Base-by-base conservation (phyloP, 441 rosid species). In the Biscutella laevigata region DNA sequence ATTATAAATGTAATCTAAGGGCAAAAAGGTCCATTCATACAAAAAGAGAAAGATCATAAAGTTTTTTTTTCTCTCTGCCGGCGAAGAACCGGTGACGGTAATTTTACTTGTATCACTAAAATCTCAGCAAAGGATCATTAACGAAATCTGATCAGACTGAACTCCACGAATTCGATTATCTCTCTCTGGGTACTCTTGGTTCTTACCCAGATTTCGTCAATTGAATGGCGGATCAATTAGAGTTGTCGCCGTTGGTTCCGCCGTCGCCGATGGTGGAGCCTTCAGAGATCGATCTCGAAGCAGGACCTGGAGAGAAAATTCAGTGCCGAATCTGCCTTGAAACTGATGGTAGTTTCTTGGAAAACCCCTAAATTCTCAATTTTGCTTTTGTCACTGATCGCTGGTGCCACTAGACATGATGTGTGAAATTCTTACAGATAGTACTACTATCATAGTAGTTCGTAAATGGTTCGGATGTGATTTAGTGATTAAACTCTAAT, bases 261-360 rank as follows among this genome's bases (percentile, higher is more conserved):
- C 96, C 95, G 9, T 24, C 84, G 44, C 79, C 79, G 57, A 78
- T 89, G 60, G 60, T 72, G 12, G 94, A 81, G 10, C 80, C 86
- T 44, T 16, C 66, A 55, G 95, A 89, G 87, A 80, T 94, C 79
- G 97, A 94, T 79, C 96, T 89, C 59, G 99, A 94, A 67, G 96
- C 99, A 2, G 99, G 99, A 19, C 91, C 86, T 30, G 84, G 73
- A 6, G 96, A 94, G 16, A 96, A 94, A 75, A 84, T 80, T 63
- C 99, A 94, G 82, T 94, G 97, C 73, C 87, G 97, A 37, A 89
- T 94, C 71, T 94, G 97, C 80, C 96, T 94, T 53, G 96, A 94
- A 74, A 80, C 95, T 8, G 96, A 94, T 53, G 96, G 97, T 89
- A 72, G 4, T 27, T 3, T 30, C 52, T 60, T 51, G 1, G 1